These are phyloP conservation scores for Heliophila coronopifolia DNA, from an alignment of 441 rosid species.

Conservation along the genomic window DNA sequence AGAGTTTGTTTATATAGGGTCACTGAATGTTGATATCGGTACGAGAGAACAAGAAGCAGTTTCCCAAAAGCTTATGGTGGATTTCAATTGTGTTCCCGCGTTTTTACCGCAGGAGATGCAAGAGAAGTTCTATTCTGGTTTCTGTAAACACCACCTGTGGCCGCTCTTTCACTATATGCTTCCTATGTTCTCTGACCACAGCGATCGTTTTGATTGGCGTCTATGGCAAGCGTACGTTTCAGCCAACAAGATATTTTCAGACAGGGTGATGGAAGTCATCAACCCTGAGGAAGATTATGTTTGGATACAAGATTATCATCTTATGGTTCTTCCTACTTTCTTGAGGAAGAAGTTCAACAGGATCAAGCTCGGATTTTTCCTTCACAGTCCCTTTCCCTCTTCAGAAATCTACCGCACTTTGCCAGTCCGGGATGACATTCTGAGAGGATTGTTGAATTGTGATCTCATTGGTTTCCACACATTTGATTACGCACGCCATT, in stretches of 20 bases:
- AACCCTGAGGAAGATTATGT: slow-evolving; percentile 24
- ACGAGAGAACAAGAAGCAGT: slow-evolving; percentile 62
- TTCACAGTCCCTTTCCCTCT: slow-evolving; percentile 21
- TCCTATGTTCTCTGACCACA: slow-evolving; percentile 57
- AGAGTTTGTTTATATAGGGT: slow-evolving; percentile 59
- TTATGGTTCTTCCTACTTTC: slow-evolving; percentile 23
- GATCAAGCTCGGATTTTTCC: slow-evolving; percentile 21
- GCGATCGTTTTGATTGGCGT: slow-evolving; percentile 47
- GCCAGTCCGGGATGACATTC: slow-evolving; percentile 19
- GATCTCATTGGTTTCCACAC: slow-evolving; percentile 31
- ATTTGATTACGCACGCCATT: slow-evolving; percentile 62
- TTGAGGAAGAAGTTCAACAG: slow-evolving; percentile 18
- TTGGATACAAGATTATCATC: slow-evolving; percentile 25
- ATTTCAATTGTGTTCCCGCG: slow-evolving; percentile 67
- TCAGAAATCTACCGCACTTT: slow-evolving; percentile 19
- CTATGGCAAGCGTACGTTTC: slow-evolving; percentile 71
- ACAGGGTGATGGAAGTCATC: slow-evolving; percentile 43
- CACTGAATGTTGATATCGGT: slow-evolving; percentile 53
- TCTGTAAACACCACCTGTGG: slow-evolving; percentile 74
- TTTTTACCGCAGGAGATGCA: slow-evolving; percentile 57
- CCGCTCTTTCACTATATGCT: slow-evolving; percentile 85
- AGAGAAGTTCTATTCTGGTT: slow-evolving; percentile 52
- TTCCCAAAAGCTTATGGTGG: slow-evolving; percentile 49
- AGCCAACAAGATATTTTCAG: slow-evolving; percentile 65
- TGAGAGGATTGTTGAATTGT: slow-evolving; percentile 13